These are phyloP conservation scores for Lichtheimia ornata DNA, from an alignment of 371 early-diverging fungal species.

Conservation along the genomic window DNA sequence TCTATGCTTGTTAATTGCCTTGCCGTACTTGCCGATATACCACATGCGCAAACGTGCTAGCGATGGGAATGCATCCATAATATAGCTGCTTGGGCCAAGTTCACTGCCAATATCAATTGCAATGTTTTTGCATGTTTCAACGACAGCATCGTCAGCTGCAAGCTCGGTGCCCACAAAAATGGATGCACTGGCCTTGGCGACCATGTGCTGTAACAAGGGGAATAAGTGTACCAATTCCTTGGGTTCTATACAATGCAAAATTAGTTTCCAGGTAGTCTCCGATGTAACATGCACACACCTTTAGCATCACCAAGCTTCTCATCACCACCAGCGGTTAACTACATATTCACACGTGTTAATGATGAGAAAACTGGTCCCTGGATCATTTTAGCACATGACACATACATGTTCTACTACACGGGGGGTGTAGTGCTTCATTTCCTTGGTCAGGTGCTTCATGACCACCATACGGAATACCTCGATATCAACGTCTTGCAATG, in stretches of 20 bases:
- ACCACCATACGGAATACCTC: slow-evolving; percentile 3
- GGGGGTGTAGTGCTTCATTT: slow-evolving; percentile 13
- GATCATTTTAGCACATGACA: not conserved
- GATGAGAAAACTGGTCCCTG: too few relatives aligned
- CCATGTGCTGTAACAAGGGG: slow-evolving; percentile 19
- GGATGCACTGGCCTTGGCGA: slow-evolving; percentile 24
- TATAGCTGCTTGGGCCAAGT: not conserved
- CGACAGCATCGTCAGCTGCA: slow-evolving; percentile 17
- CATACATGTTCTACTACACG: slow-evolving; percentile 14
- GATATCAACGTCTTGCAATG: not conserved
- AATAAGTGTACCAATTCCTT: slow-evolving; percentile 17
- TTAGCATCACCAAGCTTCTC: slow-evolving; percentile 6
- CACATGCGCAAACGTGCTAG: slow-evolving; percentile 15
- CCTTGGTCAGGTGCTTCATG: slow-evolving; percentile 11
- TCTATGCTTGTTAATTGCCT: not conserved
- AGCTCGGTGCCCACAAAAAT: slow-evolving; percentile 26
- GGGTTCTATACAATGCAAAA: slow-evolving; percentile 8
- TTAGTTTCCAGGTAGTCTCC: not conserved
- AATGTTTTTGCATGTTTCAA: slow-evolving; percentile 24
- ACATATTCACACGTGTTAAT: not conserved
- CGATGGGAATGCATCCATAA: slow-evolving; percentile 17
- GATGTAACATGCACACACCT: not conserved
- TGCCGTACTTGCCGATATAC: slow-evolving; percentile 17
- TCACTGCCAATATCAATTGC: slow-evolving; percentile 21
- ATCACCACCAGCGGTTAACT: slow-evolving; percentile 3